Percentiles rank a stretch among this genome's conserved stretches.
These are phyloP conservation scores for Paraconiothyrium sp. DNA, from an alignment of 2,329 filamentous ascomycete genomes.

Conservation along the genomic window DNA sequence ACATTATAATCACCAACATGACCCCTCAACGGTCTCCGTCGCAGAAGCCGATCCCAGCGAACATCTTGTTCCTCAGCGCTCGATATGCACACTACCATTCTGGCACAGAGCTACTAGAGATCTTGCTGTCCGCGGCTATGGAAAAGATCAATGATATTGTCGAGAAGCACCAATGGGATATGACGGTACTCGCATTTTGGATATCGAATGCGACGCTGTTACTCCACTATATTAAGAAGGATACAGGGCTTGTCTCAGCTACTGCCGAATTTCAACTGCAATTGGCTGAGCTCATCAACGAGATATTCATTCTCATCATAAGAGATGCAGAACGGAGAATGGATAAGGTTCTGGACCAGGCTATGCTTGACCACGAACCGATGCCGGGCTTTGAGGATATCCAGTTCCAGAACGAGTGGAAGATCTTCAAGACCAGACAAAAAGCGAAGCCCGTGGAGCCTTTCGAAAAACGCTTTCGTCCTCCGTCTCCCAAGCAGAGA, in stretches of 20 bases:
- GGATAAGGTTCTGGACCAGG: constrained; percentile 91
- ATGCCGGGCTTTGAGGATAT: constrained; percentile 98
- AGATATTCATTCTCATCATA: constrained; percentile 98
- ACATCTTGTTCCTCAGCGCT: constrained; percentile 94
- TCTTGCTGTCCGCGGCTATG: constrained; percentile 85
- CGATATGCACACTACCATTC: constrained; percentile 97
- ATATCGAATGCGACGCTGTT: constrained; percentile 95
- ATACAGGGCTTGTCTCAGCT: constrained; percentile 79
- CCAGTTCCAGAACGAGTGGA: constrained; percentile 98
- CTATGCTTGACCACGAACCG: constrained; percentile 97
- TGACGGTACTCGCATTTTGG: constrained; percentile 99
- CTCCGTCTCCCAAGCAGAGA: constrained; percentile 90
- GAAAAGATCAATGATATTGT: constrained; percentile 97
- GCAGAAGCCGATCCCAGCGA: constrained; percentile 97
- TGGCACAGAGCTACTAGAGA: constrained; percentile 81
- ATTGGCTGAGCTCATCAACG: constrained; percentile 92
- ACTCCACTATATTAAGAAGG: constrained; percentile 97
- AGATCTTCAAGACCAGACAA: constrained; percentile 90
- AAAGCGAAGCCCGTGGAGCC: constrained; percentile 87
- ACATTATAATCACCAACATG: constrained; percentile 98
- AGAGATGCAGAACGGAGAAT: constrained; percentile 93
- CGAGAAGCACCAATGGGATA: constrained; percentile 97
- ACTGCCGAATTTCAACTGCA: constrained; percentile 92
- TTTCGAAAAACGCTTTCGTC: constrained; percentile 87
- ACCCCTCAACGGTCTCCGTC: constrained; percentile 92